These are phyloP conservation scores for Ilyonectria destructans DNA, from an alignment of 2,329 filamentous ascomycete genomes.

Conservation along the genomic window DNA sequence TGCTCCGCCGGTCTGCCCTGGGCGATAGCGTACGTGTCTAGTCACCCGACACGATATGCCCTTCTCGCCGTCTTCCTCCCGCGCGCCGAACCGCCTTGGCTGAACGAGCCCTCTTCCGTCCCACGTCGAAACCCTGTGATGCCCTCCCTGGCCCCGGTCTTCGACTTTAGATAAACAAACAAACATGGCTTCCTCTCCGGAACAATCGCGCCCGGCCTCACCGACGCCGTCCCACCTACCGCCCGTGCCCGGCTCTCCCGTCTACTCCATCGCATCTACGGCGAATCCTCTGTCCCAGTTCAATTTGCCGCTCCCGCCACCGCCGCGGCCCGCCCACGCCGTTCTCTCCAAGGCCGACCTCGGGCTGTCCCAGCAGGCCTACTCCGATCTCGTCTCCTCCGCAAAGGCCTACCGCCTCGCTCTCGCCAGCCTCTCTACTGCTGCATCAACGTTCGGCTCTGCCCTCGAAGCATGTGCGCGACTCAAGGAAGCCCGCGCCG, in stretches of 20 bases:
- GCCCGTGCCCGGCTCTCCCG: slow-evolving; percentile 74
- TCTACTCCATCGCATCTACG: slow-evolving; percentile 76
- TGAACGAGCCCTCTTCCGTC: slow-evolving; percentile 27
- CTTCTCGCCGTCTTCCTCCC: slow-evolving; percentile 7
- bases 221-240: slow-evolving; percentile 72
- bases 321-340: slow-evolving; percentile 71
- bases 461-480: slow-evolving; percentile 79
- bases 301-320: slow-evolving; percentile 74
- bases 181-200: slow-evolving; percentile 54
- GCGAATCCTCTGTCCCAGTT: slow-evolving; percentile 73
- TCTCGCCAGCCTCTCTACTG: slow-evolving; percentile 72
- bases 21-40: slow-evolving; percentile 3
- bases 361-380: slow-evolving; percentile 74
- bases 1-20: slow-evolving; percentile 8
- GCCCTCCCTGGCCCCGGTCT: slow-evolving; percentile 25
- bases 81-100: slow-evolving; percentile 9
- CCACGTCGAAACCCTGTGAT: slow-evolving; percentile 31
- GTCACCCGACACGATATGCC: slow-evolving; percentile 32
- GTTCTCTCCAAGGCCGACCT: slow-evolving; percentile 77
- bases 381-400: slow-evolving; percentile 73
- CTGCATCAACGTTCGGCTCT: slow-evolving; percentile 75
- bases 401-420: slow-evolving; percentile 77
- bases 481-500: slow-evolving; percentile 77
- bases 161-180: slow-evolving; percentile 42
- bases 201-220: slow-evolving; percentile 59